Conservation (phyloP, 805 yeast species). For the Clavispora vitiphila region DNA sequence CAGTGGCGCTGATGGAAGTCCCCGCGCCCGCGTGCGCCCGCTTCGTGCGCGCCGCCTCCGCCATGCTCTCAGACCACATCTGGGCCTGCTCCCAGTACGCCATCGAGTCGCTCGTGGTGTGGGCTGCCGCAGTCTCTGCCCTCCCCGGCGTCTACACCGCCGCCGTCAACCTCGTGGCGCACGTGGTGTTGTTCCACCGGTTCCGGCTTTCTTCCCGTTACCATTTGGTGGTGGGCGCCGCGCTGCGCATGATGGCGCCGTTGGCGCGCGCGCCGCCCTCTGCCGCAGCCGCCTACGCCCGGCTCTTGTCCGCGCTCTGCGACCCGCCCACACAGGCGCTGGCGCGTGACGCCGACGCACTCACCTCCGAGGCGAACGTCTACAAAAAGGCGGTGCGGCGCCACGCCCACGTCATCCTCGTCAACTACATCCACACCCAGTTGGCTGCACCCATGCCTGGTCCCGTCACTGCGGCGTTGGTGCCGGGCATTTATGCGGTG, state of each 20-base stretch:
- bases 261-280: conserved; percentile 24
- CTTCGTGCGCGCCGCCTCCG: conserved; percentile 27
- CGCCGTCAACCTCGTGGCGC: conserved; percentile 50
- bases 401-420: conserved; percentile 54
- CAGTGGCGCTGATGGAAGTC: conserved; percentile 11
- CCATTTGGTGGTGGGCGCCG: conserved; percentile 52
- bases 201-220: conserved; percentile 66
- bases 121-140: conserved; percentile 49
- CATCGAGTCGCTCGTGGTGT: conserved; percentile 46
- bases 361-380: conserved; percentile 52
- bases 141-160: conserved; percentile 30
- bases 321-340: conserved; percentile 52
- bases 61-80: conserved; percentile 41
- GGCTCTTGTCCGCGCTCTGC: conserved; percentile 65
- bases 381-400: conserved; percentile 60
- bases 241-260: conserved; percentile 48
- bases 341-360: conserved; percentile 23
- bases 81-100: conserved; percentile 65
- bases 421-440: conserved; percentile 53
- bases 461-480: conserved; percentile 42
- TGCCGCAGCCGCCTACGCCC: conserved; percentile 43
- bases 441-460: conserved; percentile 46
- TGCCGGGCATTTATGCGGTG: conserved; percentile 53
- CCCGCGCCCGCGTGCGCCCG: conserved; percentile 5
- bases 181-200: conserved; percentile 62